phyloP scores from a whole-genome alignment of 106 monocot species.

The Posidonia australis region DNA sequence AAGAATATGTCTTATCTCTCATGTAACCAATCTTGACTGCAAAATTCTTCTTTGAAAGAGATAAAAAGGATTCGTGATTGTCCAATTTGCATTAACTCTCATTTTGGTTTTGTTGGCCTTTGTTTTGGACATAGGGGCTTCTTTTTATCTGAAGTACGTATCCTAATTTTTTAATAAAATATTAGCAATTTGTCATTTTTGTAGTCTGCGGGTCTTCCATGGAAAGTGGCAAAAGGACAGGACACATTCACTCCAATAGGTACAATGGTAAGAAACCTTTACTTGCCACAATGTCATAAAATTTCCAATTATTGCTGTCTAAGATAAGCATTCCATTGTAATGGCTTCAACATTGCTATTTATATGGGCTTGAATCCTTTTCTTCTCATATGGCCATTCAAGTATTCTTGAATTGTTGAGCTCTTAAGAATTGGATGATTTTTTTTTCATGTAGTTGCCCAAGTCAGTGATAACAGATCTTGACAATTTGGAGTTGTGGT shows the following conservation, averaged over 20 bases:
- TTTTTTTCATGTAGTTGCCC: slow-evolving; percentile 43
- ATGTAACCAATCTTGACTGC: no score
- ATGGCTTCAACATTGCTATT: not conserved
- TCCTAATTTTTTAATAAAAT: not conserved
- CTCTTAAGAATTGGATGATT: no score
- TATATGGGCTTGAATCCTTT: not conserved
- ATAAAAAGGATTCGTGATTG: not conserved
- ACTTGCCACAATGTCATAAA: not conserved
- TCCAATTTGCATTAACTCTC: no score
- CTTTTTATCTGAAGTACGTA: not conserved
- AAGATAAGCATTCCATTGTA: not conserved
- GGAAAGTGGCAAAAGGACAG: slow-evolving; percentile 93
- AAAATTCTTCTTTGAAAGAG: no score
- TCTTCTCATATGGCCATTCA: not conserved
- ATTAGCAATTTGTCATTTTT: not conserved
- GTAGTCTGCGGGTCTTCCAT: slow-evolving; percentile 92
- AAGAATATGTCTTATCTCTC: no score
- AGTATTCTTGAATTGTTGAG: no score
- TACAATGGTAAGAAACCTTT: slow-evolving; percentile 51
- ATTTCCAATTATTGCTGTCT: not conserved
- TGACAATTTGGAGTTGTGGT: slow-evolving; percentile 81
- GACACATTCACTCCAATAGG: slow-evolving; percentile 98
- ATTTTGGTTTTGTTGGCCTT: not conserved
- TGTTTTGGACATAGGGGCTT: not conserved
- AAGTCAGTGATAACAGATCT: slow-evolving; percentile 59